These are phyloP conservation scores for Naganishia sp. DNA, from an alignment of 1,284 basidiomycete genomes.

Conservation along the genomic window DNA sequence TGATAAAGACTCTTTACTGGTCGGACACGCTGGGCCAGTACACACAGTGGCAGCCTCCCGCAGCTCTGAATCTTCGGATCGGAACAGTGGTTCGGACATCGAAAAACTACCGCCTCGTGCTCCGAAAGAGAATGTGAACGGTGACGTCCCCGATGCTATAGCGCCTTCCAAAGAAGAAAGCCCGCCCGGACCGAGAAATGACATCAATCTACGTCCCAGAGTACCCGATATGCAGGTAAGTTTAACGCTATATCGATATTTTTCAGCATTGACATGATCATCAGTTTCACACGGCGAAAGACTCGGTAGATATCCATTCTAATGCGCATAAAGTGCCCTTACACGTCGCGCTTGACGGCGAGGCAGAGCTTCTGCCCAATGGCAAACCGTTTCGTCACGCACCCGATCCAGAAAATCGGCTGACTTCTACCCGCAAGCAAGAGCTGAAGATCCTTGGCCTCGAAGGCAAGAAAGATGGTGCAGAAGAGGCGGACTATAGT, in stretches of 20 bases:
- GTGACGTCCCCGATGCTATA: conserved; percentile 39
- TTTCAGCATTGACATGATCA: conserved; percentile 38
- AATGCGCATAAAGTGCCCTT: conserved; percentile 26
- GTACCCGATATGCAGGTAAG: conserved; percentile 47
- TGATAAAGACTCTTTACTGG: no score
- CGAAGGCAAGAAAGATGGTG: conserved; percentile 8
- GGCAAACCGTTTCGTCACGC: conserved; percentile 29
- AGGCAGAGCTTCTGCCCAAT: conserved; percentile 30
- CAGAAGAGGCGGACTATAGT: conserved; percentile 20
- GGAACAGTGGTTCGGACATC: neutral
- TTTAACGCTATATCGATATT: neutral
- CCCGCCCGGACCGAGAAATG: conserved; percentile 46
- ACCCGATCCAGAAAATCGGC: conserved; percentile 29
- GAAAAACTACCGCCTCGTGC: conserved; percentile 28
- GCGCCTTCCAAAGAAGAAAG: conserved; percentile 45
- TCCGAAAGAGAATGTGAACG: conserved; percentile 39
- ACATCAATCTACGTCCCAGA: conserved; percentile 48
- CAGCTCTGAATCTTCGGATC: no score
- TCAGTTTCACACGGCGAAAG: conserved; percentile 36
- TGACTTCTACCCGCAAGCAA: conserved; percentile 31
- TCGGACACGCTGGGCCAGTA: no score
- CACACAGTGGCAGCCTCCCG: no score
- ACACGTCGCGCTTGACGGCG: conserved; percentile 30
- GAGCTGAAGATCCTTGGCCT: conserved; percentile 28
- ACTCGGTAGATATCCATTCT: conserved; percentile 39